Evolutionary conservation across 148 eudicot genomes (phyloP), one percentile per base, ranked within the genome.

Genomic region (Drosera capensis): DNA sequence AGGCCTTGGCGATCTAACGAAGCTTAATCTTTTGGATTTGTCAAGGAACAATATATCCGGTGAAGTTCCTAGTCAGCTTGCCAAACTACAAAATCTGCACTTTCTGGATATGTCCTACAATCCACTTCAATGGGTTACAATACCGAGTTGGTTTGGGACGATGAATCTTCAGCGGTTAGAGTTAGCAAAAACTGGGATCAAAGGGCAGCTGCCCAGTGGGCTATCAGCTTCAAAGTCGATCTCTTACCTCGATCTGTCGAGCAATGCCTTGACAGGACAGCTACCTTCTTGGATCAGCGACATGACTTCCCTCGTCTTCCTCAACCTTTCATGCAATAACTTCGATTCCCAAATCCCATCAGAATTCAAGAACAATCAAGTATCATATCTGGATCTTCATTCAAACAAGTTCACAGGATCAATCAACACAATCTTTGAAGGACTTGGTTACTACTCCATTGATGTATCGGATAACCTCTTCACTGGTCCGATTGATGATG

Each of bases 281-380:
- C 42, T 86, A 6, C 96, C 92, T 2, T n/a, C 54, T 21, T 86
- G 87, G 84, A 73, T 86, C 0, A 93, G 82, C 2, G 78, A 78
- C 80, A 75, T 81, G 84, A 78, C 73, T 9, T 64, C 49, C 36
- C 68, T 86, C 11, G 71, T 69, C 7, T 60, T 59, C 19, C 71
- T 86, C 0, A 86, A 86, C 41, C 15, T 81, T 23, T 78, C 93
- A 6, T 75, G 73, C 51, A 86, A 86, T 18, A 59, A 43, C 0
- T 78, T 86, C 31, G 23, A 51, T 25, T 68, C 77, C 0, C 22
- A 59, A 0, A 49, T 86, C 20, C 96, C 93, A 1, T 13, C 12
- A 1, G 67, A 65, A 48, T 75, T 81, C 58, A 68, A 49, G 57
- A 73, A 86, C 22, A 38, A 73, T 0, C 62, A 40, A 2, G 54